These are phyloP conservation scores for Gelatoporia subvermispora DNA, from an alignment of 768 basidiomycete genomes.

Conservation along the genomic window DNA sequence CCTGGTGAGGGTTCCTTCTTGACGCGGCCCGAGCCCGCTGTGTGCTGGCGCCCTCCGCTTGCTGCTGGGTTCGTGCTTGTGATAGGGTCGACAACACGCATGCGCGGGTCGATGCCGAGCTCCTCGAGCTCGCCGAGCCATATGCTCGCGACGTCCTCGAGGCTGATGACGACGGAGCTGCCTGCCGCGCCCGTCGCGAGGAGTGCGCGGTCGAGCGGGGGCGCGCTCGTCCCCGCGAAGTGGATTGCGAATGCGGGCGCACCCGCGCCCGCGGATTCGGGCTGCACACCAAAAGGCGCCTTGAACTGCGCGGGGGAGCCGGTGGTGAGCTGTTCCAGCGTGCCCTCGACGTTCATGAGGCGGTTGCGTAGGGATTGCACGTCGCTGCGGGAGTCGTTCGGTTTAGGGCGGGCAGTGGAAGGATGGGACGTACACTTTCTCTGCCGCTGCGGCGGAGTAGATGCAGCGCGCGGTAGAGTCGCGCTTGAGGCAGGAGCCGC, in stretches of 20 bases:
- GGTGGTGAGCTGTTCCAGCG: slow-evolving; percentile 41
- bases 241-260: not conserved
- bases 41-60: slow-evolving; percentile 5
- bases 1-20: slow-evolving; percentile 32
- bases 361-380: slow-evolving; percentile 82
- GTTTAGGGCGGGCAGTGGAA: not conserved
- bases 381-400: slow-evolving; percentile 40
- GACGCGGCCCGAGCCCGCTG: slow-evolving; percentile 12
- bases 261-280: not conserved
- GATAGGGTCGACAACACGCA: slow-evolving; percentile 6
- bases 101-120: slow-evolving; percentile 15
- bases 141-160: slow-evolving; percentile 53
- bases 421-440: slow-evolving; percentile 64
- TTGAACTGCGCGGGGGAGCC: slow-evolving; percentile 13
- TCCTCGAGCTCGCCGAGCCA: slow-evolving; percentile 56
- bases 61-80: slow-evolving; percentile 6
- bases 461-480: slow-evolving; percentile 69
- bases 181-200: slow-evolving; percentile 35
- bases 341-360: slow-evolving; percentile 62
- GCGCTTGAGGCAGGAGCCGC: slow-evolving; percentile 74
- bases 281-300: slow-evolving; percentile 5
- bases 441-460: slow-evolving; percentile 77
- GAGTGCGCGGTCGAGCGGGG: slow-evolving; percentile 30
- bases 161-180: slow-evolving; percentile 46
- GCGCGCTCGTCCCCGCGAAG: not conserved